Percentiles rank a stretch among this genome's conserved stretches.
Conservation (phyloP, 805 yeast genomes). For the Lachancea sp. region DNA sequence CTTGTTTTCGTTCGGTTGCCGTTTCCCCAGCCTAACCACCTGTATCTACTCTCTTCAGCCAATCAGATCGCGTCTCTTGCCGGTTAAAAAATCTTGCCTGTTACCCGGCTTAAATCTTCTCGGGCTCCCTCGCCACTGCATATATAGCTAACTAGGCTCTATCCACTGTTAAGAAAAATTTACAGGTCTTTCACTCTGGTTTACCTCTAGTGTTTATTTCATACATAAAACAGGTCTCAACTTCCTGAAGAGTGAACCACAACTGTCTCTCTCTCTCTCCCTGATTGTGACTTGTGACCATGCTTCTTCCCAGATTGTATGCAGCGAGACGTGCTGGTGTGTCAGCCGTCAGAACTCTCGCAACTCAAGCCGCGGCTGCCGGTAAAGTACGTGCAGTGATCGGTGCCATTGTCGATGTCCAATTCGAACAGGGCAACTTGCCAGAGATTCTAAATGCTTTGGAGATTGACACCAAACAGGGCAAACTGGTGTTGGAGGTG, state of each 20-base stretch:
- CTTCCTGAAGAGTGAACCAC: slow-evolving; percentile 4
- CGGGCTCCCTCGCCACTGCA: neutral
- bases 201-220: too few species aligned
- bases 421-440: slow-evolving; percentile 93
- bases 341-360: slow-evolving; percentile 27
- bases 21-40: neutral
- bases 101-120: neutral
- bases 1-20: neutral
- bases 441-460: slow-evolving; percentile 98
- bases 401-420: slow-evolving; percentile 99
- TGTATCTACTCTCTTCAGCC: neutral
- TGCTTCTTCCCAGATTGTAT: slow-evolving; percentile 53
- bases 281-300: slow-evolving; percentile 17
- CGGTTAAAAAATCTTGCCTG: neutral
- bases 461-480: slow-evolving; percentile 72
- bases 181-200: too few species aligned
- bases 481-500: slow-evolving; percentile 90
- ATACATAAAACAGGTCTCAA: slow-evolving; percentile 1
- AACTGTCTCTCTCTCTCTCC: neutral
- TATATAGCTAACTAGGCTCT: neutral
- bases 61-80: slow-evolving; percentile 4
- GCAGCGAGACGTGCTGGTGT: slow-evolving; percentile 49
- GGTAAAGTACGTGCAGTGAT: slow-evolving; percentile 96
- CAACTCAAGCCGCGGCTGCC: slow-evolving; percentile 44
- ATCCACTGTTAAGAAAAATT: neutral